Evolutionary conservation across 176 grass and related monocot genomes (phyloP).

Genomic region (Alloteropsis semialata): DNA sequence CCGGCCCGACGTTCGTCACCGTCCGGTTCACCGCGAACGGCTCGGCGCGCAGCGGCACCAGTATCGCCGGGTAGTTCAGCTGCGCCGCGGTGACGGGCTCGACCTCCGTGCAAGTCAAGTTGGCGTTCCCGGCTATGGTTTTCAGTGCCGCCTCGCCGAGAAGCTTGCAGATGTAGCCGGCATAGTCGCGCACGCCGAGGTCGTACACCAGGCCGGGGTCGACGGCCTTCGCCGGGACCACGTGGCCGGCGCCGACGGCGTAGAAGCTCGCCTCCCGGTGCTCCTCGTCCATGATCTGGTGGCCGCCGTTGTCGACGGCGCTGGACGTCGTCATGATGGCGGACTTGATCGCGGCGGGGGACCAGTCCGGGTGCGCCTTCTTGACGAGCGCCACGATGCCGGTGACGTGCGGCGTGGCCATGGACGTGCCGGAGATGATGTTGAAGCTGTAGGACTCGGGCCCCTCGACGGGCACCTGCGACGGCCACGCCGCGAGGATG

Average conservation of each 20-base stretch:
- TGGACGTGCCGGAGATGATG: constrained; percentile 64
- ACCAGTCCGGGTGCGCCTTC: constrained; percentile 55
- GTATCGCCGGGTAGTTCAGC: constrained; percentile 61
- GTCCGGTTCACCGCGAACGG: constrained; percentile 32
- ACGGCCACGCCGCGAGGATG: constrained; percentile 63
- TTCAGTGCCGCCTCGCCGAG: constrained; percentile 23
- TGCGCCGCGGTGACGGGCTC: constrained; percentile 11
- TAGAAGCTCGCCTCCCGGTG: constrained; percentile 38
- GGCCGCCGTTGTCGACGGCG: constrained; percentile 20
- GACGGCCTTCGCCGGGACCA: constrained; percentile 26
- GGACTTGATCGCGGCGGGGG: constrained; percentile 56
- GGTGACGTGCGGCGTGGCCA: constrained; percentile 63
- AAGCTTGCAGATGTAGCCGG: constrained; percentile 47
- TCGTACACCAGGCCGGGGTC: constrained; percentile 69
- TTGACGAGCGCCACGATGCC: constrained; percentile 53
- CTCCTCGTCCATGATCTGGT: constrained; percentile 45
- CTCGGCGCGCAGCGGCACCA: constrained; percentile 7
- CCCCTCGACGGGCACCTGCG: neutral
- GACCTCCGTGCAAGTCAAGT: constrained; percentile 22
- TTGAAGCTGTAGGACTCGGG: constrained; percentile 23
- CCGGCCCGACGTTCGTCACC: constrained; percentile 49
- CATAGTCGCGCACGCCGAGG: constrained; percentile 34
- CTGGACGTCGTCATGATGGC: constrained; percentile 69
- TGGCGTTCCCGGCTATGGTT: neutral
- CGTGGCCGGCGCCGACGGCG: constrained; percentile 50